phyloP scores from a whole-genome alignment of 2,329 filamentous ascomycete species.

The Fusarium tuaranense region DNA sequence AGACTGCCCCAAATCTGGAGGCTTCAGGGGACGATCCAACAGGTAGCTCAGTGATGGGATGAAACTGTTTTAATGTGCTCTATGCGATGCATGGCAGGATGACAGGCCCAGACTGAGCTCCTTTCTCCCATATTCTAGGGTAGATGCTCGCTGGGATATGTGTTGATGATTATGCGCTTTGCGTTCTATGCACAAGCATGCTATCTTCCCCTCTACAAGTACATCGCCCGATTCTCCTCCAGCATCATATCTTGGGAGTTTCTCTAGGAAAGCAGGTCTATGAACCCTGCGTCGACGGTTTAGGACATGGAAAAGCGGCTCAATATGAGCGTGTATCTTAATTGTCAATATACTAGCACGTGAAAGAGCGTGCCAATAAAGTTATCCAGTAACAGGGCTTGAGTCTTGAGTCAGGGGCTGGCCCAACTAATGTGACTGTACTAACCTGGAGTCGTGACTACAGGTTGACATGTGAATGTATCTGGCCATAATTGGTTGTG shows the following conservation, averaged over 20 bases:
- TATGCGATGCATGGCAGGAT: background rate
- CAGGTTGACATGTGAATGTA: background rate
- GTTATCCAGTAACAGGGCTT: background rate
- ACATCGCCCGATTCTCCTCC: background rate
- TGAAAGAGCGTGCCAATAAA: background rate
- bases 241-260: background rate
- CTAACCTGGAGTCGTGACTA: background rate
- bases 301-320: background rate
- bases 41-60: conserved; percentile 17
- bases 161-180: background rate
- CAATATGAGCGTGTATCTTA: background rate
- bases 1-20: conserved; percentile 62
- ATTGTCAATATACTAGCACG: background rate
- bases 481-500: background rate
- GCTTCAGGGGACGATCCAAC: conserved; percentile 24
- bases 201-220: background rate
- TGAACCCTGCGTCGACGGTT: background rate
- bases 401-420: background rate
- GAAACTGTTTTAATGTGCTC: background rate
- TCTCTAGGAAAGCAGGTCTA: background rate
- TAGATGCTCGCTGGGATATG: background rate
- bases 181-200: background rate
- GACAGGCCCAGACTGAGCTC: background rate
- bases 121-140: background rate
- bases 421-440: background rate